Base-by-base conservation (phyloP, 129 eudicot genomes). In the Flaveria bidentis region DNA sequence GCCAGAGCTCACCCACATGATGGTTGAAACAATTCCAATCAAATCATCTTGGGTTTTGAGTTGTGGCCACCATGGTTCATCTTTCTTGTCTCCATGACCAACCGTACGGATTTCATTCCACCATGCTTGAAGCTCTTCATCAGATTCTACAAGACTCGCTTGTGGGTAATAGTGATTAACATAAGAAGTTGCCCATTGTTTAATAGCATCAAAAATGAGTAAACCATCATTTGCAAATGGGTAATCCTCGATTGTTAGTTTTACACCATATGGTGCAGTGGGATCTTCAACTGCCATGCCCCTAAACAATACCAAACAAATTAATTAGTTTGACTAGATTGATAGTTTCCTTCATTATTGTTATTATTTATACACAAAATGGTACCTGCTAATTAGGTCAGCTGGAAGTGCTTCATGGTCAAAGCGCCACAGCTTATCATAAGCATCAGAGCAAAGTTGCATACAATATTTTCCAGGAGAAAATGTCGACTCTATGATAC, bases 401-500 rank as follows among this genome's bases (percentile, higher is more conserved):
- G 84, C 88, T 4, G 96, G 97, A 46, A 92, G 83, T 20, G 86
- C 91, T 33, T 92, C 82, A 0, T 65, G 84, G 71, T 92, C 97
- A 57, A 92, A 92, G 17, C 85, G 87, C 97, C 97, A 92, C 14
- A 74, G 62, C 16, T 76, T 71, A 72, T 80, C 92, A 77, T 92
- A 92, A 0, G 82, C 89, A 67, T 56, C 88, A 25, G 96, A 86
- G 80, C 89, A 75, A n/a, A 92, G 49, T 81, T 89, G 91, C 79
- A 87, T 76, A 45, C 85, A 80, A 28, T 92, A 92, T 76, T 84
- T 89, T 30, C 81, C 81, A 11, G 91, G 87, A 45, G 92, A 69
- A 65, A 92, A 92, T 13, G 86, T 6, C 0, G 47, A n/a, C 89
- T 92, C 97, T 22, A 89, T 92, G 42, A 81, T 79, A 18, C 97